These are phyloP conservation scores for Paramecium primaurelia DNA, from an alignment of 73 alveolate genomes.

Conservation along the genomic window DNA sequence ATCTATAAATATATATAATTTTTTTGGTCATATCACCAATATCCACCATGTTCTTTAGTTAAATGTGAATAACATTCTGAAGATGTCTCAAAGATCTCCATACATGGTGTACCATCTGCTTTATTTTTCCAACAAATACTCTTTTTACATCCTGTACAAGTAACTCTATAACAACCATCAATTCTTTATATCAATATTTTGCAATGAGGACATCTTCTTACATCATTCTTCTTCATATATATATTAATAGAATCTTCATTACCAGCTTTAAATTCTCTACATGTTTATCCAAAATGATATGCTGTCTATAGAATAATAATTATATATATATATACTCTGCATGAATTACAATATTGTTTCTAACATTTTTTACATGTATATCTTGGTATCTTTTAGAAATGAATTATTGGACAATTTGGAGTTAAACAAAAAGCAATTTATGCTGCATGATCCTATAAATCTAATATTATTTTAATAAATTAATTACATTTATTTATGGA, in stretches of 20 bases:
- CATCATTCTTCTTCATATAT: slow-evolving; percentile 57
- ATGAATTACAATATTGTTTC: slow-evolving; percentile 8
- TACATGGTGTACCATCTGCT: slow-evolving; percentile 43
- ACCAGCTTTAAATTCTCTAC: slow-evolving; percentile 53
- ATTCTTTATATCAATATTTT: slow-evolving; percentile 43
- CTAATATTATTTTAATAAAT: not conserved
- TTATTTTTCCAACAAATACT: slow-evolving; percentile 60
- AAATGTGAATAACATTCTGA: slow-evolving; percentile 56
- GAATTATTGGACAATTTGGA: slow-evolving; percentile 30
- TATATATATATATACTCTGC: not conserved
- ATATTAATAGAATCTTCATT: slow-evolving; percentile 38
- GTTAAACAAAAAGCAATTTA: not conserved
- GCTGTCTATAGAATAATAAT: not conserved
- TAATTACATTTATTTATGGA: not conserved
- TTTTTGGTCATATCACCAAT: slow-evolving; percentile 50
- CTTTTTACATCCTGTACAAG: slow-evolving; percentile 51
- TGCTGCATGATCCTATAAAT: slow-evolving; percentile 2
- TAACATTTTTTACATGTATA: not conserved
- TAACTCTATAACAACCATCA: slow-evolving; percentile 62
- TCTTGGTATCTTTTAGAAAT: not conserved
- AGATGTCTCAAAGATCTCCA: slow-evolving; percentile 33
- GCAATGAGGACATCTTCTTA: slow-evolving; percentile 59
- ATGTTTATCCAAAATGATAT: slow-evolving; percentile 57
- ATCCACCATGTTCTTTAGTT: slow-evolving; percentile 61
- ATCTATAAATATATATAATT: not conserved